These are phyloP conservation scores for Triangularia setosa DNA, from an alignment of 2,329 filamentous ascomycete genomes.

Conservation along the genomic window DNA sequence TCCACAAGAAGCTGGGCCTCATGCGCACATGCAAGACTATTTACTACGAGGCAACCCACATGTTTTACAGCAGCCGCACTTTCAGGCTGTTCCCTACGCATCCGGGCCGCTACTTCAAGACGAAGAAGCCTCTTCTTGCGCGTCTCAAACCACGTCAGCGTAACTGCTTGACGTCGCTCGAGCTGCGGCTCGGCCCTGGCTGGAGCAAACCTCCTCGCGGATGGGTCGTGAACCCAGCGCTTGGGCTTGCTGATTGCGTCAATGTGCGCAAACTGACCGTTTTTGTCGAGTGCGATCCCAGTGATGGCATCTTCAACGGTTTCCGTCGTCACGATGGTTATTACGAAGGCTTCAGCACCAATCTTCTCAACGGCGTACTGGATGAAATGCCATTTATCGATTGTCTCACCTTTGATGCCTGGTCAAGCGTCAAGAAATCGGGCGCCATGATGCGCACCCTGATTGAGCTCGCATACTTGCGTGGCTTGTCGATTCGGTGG, in stretches of 20 bases:
- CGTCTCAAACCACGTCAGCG: slow-evolving; percentile 61
- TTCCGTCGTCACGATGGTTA: slow-evolving; percentile 64
- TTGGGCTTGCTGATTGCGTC: slow-evolving; percentile 61
- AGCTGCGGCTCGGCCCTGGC: slow-evolving; percentile 69
- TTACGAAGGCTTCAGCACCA: slow-evolving; percentile 63
- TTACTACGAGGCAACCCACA: slow-evolving; percentile 59
- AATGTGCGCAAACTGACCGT: slow-evolving; percentile 59
- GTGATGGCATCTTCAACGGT: slow-evolving; percentile 61
- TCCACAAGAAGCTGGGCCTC: slow-evolving; percentile 57
- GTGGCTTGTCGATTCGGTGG: slow-evolving; percentile 57
- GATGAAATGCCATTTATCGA: slow-evolving; percentile 52
- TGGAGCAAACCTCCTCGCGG: slow-evolving; percentile 67
- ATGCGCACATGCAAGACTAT: slow-evolving; percentile 59
- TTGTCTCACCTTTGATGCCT: slow-evolving; percentile 67
- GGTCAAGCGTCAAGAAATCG: slow-evolving; percentile 59
- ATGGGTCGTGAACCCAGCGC: slow-evolving; percentile 63
- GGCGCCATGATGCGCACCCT: slow-evolving; percentile 62
- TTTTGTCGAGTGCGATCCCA: slow-evolving; percentile 70
- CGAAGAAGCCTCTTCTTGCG: slow-evolving; percentile 66
- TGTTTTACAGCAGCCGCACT: slow-evolving; percentile 60
- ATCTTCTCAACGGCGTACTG: slow-evolving; percentile 55
- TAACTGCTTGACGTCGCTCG: slow-evolving; percentile 56
- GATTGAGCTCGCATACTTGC: slow-evolving; percentile 46
- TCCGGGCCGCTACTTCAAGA: slow-evolving; percentile 65
- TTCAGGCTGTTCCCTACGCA: slow-evolving; percentile 65